Evolutionary conservation across 495 filamentous ascomycete genomes (phyloP).

Genomic region (Penicillium macrosclerotiorum): DNA sequence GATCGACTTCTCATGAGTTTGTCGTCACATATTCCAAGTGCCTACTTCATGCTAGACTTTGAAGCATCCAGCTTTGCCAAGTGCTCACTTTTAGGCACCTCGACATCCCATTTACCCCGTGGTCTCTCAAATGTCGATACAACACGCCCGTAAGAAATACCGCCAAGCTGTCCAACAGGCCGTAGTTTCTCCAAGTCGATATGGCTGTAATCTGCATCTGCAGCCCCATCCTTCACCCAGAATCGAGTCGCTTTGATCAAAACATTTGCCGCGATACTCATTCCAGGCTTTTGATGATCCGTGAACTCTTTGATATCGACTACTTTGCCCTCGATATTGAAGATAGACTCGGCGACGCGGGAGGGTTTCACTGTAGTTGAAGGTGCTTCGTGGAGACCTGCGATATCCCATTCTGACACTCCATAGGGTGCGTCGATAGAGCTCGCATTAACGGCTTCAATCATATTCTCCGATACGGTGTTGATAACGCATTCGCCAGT

Average conservation of each 20-base stretch:
- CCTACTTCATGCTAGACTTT: constrained; percentile 11
- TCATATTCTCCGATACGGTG: constrained; percentile 73
- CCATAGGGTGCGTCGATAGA: constrained; percentile 75
- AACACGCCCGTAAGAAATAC: constrained; percentile 70
- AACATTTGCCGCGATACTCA: constrained; percentile 65
- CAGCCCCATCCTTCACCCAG: constrained; percentile 78
- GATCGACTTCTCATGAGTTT: no score
- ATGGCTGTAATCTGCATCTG: constrained; percentile 66
- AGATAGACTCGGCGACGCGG: constrained; percentile 73
- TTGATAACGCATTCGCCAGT: constrained; percentile 73
- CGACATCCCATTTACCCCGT: constrained; percentile 60
- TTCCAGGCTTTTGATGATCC: constrained; percentile 58
- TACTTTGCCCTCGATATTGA: constrained; percentile 73
- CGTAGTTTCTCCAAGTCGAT: constrained; percentile 67
- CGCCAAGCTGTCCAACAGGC: constrained; percentile 73
- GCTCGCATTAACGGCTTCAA: constrained; percentile 80
- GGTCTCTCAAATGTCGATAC: constrained; percentile 66
- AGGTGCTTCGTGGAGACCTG: constrained; percentile 66
- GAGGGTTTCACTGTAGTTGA: constrained; percentile 56
- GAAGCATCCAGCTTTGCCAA: constrained; percentile 39
- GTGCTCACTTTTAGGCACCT: constrained; percentile 43
- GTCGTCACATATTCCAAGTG: not conserved
- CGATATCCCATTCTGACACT: constrained; percentile 73
- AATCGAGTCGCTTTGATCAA: constrained; percentile 79
- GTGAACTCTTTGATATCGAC: constrained; percentile 70